phyloP scores from a whole-genome alignment of 2,329 filamentous ascomycete genomes.

The Apiospora pterosperma region DNA sequence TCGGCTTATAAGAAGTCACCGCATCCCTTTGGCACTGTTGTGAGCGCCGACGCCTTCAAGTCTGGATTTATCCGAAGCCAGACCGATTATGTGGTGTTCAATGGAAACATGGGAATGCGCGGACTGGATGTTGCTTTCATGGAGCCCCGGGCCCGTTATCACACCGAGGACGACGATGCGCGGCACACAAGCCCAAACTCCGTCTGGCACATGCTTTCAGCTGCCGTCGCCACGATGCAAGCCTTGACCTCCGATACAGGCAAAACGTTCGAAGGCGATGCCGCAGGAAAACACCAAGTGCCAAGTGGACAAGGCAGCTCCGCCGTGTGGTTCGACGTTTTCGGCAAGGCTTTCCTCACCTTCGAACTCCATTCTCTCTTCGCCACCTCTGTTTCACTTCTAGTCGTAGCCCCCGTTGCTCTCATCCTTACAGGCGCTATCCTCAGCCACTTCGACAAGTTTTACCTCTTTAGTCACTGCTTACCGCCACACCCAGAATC shows the following conservation, averaged over 20 bases:
- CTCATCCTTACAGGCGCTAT: conserved; percentile 65
- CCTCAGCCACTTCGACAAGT: conserved; percentile 69
- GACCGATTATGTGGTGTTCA: conserved; percentile 84
- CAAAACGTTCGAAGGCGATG: conserved; percentile 54
- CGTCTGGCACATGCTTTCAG: conserved; percentile 93
- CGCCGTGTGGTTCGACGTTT: conserved; percentile 88
- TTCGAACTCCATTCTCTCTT: conserved; percentile 78
- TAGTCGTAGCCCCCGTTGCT: conserved; percentile 73
- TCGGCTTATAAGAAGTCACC: conserved; percentile 65
- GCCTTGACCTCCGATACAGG: conserved; percentile 64
- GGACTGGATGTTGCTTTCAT: conserved; percentile 90
- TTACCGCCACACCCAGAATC: conserved; percentile 51
- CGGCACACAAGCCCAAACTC: conserved; percentile 64
- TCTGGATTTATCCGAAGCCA: conserved; percentile 72
- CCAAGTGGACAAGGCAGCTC: conserved; percentile 60
- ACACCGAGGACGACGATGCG: conserved; percentile 80
- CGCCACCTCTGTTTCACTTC: conserved; percentile 74
- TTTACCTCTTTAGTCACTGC: conserved; percentile 73
- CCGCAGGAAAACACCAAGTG: conserved; percentile 53
- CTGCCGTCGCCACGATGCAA: conserved; percentile 68
- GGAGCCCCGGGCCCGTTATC: conserved; percentile 76
- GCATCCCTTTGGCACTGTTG: conserved; percentile 76
- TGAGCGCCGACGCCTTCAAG: conserved; percentile 79
- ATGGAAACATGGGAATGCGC: conserved; percentile 69
- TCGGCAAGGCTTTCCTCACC: conserved; percentile 72